Conservation (phyloP, 805 yeast species). For the Middelhovenomyces tepae region DNA sequence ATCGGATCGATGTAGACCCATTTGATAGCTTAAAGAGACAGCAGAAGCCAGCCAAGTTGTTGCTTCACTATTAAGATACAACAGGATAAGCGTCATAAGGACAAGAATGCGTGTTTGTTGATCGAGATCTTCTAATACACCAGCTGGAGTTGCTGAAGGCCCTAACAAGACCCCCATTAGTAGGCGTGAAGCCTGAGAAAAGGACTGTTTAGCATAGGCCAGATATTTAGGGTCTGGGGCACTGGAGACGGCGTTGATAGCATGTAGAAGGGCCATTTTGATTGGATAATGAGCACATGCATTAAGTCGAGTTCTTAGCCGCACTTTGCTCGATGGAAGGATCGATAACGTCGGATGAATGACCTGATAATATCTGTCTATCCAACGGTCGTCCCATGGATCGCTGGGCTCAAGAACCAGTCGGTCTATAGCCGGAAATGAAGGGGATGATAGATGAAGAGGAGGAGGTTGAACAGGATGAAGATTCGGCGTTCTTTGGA, state of each 20-base stretch:
- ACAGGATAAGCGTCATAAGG: slow-evolving; percentile 26
- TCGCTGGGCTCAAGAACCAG: too few species aligned
- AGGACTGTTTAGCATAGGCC: too few species aligned
- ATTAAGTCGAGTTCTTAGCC: slow-evolving; percentile 23
- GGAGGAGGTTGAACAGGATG: slow-evolving; percentile 4
- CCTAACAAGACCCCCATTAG: background rate
- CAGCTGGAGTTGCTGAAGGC: background rate
- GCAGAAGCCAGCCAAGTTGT: slow-evolving; percentile 30
- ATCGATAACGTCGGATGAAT: slow-evolving; percentile 33
- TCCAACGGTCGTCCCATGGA: slow-evolving; percentile 24
- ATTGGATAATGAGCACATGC: slow-evolving; percentile 20
- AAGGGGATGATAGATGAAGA: slow-evolving; percentile 4
- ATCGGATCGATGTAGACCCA: too few species aligned
- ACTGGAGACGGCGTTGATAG: too few species aligned
- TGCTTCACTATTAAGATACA: slow-evolving; percentile 26
- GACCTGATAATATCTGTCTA: slow-evolving; percentile 29
- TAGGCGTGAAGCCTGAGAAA: slow-evolving; percentile 1
- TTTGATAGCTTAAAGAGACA: slow-evolving; percentile 21
- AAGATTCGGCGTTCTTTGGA: too few species aligned
- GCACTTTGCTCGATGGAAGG: slow-evolving; percentile 27
- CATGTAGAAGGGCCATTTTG: too few species aligned
- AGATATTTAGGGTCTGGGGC: too few species aligned
- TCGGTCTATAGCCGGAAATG: slow-evolving; percentile 5
- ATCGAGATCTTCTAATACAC: too few species aligned
- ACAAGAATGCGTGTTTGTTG: slow-evolving; percentile 21